phyloP scores from a whole-genome alignment of 2,329 filamentous ascomycete species.

The Cladobotryum protrusum region DNA sequence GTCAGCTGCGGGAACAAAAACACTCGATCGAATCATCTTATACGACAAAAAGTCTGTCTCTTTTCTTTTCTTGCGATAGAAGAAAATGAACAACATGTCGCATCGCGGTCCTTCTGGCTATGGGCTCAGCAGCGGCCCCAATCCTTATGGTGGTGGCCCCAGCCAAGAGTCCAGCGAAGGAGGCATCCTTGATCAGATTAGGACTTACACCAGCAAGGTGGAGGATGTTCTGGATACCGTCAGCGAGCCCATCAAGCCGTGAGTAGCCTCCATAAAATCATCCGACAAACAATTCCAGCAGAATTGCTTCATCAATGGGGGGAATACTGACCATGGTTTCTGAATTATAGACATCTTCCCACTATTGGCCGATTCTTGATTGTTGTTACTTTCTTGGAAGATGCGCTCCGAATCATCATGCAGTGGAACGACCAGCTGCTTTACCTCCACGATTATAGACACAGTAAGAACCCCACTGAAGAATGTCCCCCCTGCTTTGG shows the following conservation, averaged over 20 bases:
- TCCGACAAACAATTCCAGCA: no score
- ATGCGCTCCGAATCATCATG: slow-evolving; percentile 90
- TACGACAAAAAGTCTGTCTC: not conserved
- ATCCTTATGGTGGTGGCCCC: slow-evolving; percentile 59
- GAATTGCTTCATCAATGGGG: not conserved
- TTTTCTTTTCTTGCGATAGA: slow-evolving; percentile 1
- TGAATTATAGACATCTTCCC: slow-evolving; percentile 67
- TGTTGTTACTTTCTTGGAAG: slow-evolving; percentile 96
- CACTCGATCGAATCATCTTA: not conserved
- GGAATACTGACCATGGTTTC: slow-evolving; percentile 14
- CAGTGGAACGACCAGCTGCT: slow-evolving; percentile 95
- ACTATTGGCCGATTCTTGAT: slow-evolving; percentile 96
- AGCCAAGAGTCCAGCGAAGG: slow-evolving; percentile 56
- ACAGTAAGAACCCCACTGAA: slow-evolving; percentile 59
- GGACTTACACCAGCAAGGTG: slow-evolving; percentile 96
- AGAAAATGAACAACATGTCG: slow-evolving; percentile 26
- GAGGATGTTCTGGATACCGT: slow-evolving; percentile 85
- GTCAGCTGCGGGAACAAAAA: not conserved
- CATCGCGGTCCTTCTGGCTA: slow-evolving; percentile 68
- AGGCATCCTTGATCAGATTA: slow-evolving; percentile 68
- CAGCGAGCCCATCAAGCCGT: slow-evolving; percentile 93
- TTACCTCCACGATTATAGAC: slow-evolving; percentile 86
- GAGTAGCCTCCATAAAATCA: slow-evolving; percentile 20
- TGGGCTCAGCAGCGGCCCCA: slow-evolving; percentile 63
- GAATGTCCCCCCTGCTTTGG: not conserved